phyloP scores from a whole-genome alignment of 2,329 filamentous ascomycete species.

The Sporothrix luriei region DNA sequence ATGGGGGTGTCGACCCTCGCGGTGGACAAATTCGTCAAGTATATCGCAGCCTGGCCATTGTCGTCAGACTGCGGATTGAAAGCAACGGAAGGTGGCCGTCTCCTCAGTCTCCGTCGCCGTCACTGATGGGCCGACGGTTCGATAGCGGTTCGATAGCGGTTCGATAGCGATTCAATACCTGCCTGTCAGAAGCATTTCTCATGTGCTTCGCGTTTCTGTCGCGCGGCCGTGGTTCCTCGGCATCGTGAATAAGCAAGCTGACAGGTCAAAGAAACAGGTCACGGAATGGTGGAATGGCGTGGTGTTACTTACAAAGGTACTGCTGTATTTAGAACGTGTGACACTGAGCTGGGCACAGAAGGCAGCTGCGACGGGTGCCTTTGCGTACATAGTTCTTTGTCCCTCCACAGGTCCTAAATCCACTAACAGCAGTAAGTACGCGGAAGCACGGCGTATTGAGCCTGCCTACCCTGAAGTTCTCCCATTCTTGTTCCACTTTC shows the following conservation, averaged over 20 bases:
- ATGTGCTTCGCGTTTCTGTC: not conserved
- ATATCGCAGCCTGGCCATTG: not conserved
- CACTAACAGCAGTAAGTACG: not conserved
- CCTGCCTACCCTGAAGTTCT: not conserved
- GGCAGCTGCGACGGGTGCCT: not conserved
- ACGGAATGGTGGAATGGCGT: too few species aligned
- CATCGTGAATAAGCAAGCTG: slow-evolving; percentile 19
- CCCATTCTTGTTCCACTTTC: slow-evolving; percentile 14
- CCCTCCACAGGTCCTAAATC: not conserved
- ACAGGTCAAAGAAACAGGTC: not conserved
- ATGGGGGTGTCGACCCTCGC: not conserved
- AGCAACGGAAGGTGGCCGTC: not conserved
- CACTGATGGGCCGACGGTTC: slow-evolving; percentile 5
- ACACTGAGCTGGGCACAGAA: not conserved
- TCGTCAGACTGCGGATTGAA: not conserved
- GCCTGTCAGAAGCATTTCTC: slow-evolving; percentile 17
- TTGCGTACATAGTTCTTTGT: not conserved
- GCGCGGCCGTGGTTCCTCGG: slow-evolving; percentile 15
- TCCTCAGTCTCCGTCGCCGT: not conserved
- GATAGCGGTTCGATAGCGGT: slow-evolving; percentile 23
- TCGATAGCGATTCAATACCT: slow-evolving; percentile 17
- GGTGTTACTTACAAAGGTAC: slow-evolving; percentile 4
- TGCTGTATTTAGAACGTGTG: not conserved
- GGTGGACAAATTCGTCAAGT: not conserved
- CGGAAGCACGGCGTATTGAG: not conserved